Conservation (phyloP, 139 green algal species). For the Pseudopediastrum boryanum region DNA sequence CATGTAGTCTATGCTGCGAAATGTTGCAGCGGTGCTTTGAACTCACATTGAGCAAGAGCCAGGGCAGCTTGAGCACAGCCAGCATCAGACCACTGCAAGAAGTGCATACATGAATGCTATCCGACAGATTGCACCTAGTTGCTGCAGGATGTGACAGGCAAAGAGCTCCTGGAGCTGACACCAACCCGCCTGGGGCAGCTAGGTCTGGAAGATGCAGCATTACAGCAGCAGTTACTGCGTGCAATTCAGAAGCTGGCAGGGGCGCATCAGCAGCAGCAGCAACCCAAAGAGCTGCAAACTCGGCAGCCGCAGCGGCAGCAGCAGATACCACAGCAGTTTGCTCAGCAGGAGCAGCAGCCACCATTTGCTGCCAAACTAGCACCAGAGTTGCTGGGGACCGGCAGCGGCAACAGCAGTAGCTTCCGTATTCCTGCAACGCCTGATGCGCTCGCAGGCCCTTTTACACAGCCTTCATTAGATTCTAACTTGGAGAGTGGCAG, state of each 20-base stretch:
- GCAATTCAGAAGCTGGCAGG: not conserved
- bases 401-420: not conserved
- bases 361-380: not conserved
- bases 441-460: too few species aligned
- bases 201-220: constrained; percentile 24
- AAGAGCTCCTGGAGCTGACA: constrained; percentile 23
- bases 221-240: not conserved
- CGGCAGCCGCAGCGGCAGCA: not conserved
- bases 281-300: not conserved
- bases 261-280: constrained; percentile 14
- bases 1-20: too few species aligned
- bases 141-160: constrained; percentile 1
- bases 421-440: too few species aligned
- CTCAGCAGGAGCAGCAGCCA: not conserved
- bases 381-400: not conserved
- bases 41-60: not conserved
- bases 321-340: not conserved
- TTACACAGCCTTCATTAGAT: too few species aligned
- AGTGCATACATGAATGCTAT: not conserved
- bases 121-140: not conserved
- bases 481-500: too few species aligned
- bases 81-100: not conserved
- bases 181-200: constrained; percentile 10
- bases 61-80: not conserved
- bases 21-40: too few species aligned